Conservation (phyloP, 2,329 filamentous ascomycete genomes). For the Pseudogymnoascus sp. region DNA sequence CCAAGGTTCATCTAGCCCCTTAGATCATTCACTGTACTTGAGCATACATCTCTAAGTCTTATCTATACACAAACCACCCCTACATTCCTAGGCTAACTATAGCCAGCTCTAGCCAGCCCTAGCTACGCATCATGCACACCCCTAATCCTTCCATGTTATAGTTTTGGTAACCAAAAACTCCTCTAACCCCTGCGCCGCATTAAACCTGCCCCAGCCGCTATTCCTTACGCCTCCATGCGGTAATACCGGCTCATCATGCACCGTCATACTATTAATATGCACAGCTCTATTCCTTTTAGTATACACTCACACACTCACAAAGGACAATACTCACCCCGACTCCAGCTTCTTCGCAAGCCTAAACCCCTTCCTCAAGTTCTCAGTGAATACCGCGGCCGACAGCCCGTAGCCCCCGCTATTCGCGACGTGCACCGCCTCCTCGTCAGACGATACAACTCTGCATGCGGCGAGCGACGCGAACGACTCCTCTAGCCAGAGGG, state of each 20-base stretch:
- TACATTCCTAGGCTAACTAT: background rate
- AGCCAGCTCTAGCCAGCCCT: background rate
- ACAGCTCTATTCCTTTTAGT: slow-evolving; percentile 30
- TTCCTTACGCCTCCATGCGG: slow-evolving; percentile 42
- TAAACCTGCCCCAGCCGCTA: slow-evolving; percentile 41
- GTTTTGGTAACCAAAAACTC: slow-evolving; percentile 38
- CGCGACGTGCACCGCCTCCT: slow-evolving; percentile 32
- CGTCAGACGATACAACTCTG: slow-evolving; percentile 31
- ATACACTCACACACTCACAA: background rate
- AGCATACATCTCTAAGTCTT: background rate
- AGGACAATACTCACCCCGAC: background rate
- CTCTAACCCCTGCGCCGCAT: slow-evolving; percentile 36
- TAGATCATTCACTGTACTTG: background rate
- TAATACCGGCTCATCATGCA: slow-evolving; percentile 39
- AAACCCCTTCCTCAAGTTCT: slow-evolving; percentile 20
- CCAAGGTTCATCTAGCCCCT: background rate
- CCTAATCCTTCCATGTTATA: slow-evolving; percentile 27
- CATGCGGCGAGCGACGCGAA: slow-evolving; percentile 29
- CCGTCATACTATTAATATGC: slow-evolving; percentile 43
- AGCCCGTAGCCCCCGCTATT: slow-evolving; percentile 36
- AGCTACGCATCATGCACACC: background rate
- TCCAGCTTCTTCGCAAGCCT: slow-evolving; percentile 14
- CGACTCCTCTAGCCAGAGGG: slow-evolving; percentile 29
- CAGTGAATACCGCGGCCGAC: slow-evolving; percentile 30
- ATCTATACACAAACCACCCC: background rate